Conservation (phyloP, 257 asterid genomes). For the Primulina eburnea region DNA sequence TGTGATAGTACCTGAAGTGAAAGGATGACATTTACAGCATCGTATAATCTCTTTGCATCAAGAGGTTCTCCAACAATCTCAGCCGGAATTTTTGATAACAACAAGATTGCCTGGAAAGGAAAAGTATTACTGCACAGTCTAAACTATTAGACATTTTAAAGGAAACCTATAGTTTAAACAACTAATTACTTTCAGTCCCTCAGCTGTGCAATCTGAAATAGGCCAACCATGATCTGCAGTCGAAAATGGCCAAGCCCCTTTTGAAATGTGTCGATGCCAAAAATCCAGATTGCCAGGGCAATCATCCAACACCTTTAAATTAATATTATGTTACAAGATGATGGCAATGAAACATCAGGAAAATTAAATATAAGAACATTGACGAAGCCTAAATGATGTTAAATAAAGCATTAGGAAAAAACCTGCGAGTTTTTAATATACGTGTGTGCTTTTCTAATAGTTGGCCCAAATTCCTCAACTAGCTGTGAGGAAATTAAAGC, state of each 20-base stretch:
- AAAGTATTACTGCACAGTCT: constrained; percentile 14
- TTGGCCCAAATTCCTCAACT: constrained; percentile 66
- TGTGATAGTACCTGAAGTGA: constrained; percentile 75
- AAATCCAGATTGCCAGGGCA: constrained; percentile 75
- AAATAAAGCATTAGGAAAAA: constrained; percentile 19
- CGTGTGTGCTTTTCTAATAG: constrained; percentile 68
- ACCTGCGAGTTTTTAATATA: constrained; percentile 80
- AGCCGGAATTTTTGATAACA: constrained; percentile 66
- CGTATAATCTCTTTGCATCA: constrained; percentile 58
- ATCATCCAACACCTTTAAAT: constrained; percentile 71
- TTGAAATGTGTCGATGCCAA: constrained; percentile 97
- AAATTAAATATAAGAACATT: constrained; percentile 12
- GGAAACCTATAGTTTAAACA: constrained; percentile 24
- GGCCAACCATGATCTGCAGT: constrained; percentile 99
- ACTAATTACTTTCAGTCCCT: constrained; percentile 76
- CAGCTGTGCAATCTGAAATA: constrained; percentile 98
- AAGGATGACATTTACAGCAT: constrained; percentile 83
- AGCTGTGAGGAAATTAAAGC: constrained; percentile 74
- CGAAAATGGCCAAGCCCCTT: constrained; percentile 99
- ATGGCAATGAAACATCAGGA: constrained; percentile 21
- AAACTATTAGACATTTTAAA: background rate
- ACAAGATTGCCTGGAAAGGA: constrained; percentile 59
- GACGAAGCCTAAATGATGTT: constrained; percentile 10
- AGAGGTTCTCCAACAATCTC: constrained; percentile 76
- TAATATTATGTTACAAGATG: constrained; percentile 21